A percentile compares a stretch with the other conserved stretches of the same genome.
Evolutionary conservation across 2,329 filamentous ascomycete genomes (phyloP).

Genomic region (Pseudocercospora fijiensis): DNA sequence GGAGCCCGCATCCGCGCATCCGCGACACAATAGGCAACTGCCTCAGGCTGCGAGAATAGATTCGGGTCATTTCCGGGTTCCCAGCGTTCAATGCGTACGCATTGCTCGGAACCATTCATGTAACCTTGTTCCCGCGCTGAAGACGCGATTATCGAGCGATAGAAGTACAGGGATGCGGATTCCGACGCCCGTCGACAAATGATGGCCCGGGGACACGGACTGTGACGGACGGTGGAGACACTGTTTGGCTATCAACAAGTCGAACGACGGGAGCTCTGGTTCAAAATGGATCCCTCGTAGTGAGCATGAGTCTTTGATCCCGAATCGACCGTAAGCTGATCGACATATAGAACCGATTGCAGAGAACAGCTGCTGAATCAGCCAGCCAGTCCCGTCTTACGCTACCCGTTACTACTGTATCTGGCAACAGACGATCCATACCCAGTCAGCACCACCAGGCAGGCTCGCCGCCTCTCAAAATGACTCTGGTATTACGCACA

Average conservation of each 20-base stretch:
- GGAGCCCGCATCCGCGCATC: no score
- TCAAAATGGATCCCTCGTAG: slow-evolving; percentile 2
- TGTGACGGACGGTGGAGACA: neutral
- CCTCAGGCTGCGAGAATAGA: neutral
- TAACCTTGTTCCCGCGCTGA: neutral
- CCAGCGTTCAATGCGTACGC: neutral
- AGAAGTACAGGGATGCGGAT: neutral
- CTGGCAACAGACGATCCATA: neutral
- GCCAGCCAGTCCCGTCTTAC: neutral
- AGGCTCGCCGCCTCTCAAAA: neutral
- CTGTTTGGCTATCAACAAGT: slow-evolving; percentile 2
- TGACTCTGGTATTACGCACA: neutral
- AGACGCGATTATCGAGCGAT: neutral
- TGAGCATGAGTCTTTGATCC: neutral
- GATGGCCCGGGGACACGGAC: slow-evolving; percentile 3
- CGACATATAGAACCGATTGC: neutral
- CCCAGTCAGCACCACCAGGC: neutral
- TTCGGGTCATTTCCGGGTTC: neutral
- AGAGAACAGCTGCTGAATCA: neutral
- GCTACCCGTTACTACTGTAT: no score
- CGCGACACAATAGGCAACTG: no score
- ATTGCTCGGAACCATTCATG: neutral
- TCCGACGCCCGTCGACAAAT: neutral
- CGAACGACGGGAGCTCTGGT: neutral
- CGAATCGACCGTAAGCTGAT: neutral